Base-by-base conservation (phyloP, 1,284 basidiomycete genomes). In the Ceratobasidium sp. region DNA sequence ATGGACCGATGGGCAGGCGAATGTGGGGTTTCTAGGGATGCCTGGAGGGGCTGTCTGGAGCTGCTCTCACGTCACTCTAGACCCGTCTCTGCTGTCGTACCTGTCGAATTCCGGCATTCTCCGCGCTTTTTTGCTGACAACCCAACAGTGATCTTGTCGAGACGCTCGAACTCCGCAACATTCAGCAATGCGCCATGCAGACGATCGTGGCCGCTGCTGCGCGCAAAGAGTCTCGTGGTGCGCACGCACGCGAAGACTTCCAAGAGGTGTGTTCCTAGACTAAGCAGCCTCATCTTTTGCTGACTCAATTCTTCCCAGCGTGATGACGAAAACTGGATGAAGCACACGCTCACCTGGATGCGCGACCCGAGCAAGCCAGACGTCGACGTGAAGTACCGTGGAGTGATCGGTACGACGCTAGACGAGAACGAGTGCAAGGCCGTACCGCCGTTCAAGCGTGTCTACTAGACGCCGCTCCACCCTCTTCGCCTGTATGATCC, bases 191-290 rank as follows among this genome's bases (percentile, higher is more conserved):
- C 82, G 97, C 98, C 75, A 90, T 97, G 74, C 97, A 99, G 87
- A 99, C 98, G 60, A 96, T 99, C 84, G 93, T 93, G 57, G 93
- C 95, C 74, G 98, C 98, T 71, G 96, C 96, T 79, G 96, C 96
- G 75, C 94, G 98, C 82, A 95, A 98, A 87, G 98, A 99, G 85
- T 97, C 95, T 54, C 94, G 97, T 84, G 97, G 97, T 83, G 97
- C 97, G 48, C 98, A 99, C 84, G 97, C 98, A 62, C 94, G 97
- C 81, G 96, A 98, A 86, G 98, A 99, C 86, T 98, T 85, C 88
- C 92, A 96, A 79, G 94, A 96, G 80, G 93, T 95, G 79, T 78
- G 89, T 86, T 41, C 48, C 68, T 27, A 74, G 30, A 76, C 30
- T 52, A 57, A 77, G 55, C 59, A 50, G 66, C n/a, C 33, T 52